phyloP scores from a whole-genome alignment of 192 early-diverging fungal species.

The Neocallimastix lanati region DNA sequence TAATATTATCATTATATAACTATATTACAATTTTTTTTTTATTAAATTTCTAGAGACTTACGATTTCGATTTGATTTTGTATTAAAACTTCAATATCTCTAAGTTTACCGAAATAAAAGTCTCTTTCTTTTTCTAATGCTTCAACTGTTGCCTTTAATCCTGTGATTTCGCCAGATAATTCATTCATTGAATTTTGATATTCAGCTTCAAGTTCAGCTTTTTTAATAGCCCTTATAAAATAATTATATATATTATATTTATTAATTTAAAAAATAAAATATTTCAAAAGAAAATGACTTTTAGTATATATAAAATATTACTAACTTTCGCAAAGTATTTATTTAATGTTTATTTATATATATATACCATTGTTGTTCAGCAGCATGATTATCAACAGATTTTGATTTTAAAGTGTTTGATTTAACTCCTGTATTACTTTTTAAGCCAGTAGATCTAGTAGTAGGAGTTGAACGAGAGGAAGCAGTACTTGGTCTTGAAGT shows the following conservation, averaged over 20 bases:
- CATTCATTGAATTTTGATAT: conserved; percentile 39
- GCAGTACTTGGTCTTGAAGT: background rate
- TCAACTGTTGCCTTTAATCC: conserved; percentile 75
- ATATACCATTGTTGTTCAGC: conserved; percentile 5
- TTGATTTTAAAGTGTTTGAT: background rate
- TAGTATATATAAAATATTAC: too few species aligned
- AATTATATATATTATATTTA: too few species aligned
- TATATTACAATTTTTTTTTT: too few species aligned
- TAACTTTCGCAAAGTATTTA: too few species aligned
- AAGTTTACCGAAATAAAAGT: conserved; percentile 95
- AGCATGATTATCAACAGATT: conserved; percentile 4
- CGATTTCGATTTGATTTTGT: conserved; percentile 51
- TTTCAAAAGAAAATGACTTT: too few species aligned
- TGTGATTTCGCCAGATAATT: conserved; percentile 55
- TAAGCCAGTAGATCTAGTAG: background rate
- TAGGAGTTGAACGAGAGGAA: background rate
- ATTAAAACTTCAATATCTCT: conserved; percentile 72
- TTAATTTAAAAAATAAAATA: too few species aligned
- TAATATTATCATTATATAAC: too few species aligned
- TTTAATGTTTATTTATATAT: too few species aligned
- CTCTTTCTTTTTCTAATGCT: conserved; percentile 86
- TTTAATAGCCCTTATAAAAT: conserved; percentile 2
- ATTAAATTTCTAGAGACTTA: conserved; percentile 7
- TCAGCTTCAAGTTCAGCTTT: conserved; percentile 16
- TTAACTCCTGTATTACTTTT: conserved; percentile 1